A percentile compares a stretch with the other conserved stretches of the same genome.
These are phyloP conservation scores for Pseudonitzschia multiseries DNA, from an alignment of 108 stramenopile genomes.

Conservation along the genomic window DNA sequence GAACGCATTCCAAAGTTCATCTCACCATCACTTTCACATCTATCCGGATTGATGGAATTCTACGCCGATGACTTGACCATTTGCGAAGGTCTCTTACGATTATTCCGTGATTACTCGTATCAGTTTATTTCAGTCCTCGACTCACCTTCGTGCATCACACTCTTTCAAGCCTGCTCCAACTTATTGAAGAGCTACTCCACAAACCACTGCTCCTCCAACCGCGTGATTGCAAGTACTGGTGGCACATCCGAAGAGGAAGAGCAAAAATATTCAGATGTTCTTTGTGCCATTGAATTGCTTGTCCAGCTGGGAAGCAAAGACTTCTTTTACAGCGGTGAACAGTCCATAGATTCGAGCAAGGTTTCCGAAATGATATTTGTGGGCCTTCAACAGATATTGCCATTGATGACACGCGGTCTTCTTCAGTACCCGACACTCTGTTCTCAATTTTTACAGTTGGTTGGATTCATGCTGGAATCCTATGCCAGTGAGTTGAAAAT, in stretches of 20 bases:
- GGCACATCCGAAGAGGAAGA: constrained; percentile 59
- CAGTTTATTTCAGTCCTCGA: constrained; percentile 73
- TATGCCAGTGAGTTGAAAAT: constrained; percentile 76
- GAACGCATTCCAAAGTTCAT: constrained; percentile 79
- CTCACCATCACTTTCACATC: constrained; percentile 63
- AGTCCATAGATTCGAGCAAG: constrained; percentile 58
- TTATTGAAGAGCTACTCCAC: constrained; percentile 71
- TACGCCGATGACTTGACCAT: constrained; percentile 79
- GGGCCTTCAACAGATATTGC: constrained; percentile 83
- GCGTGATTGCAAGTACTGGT: constrained; percentile 39
- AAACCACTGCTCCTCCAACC: constrained; percentile 50
- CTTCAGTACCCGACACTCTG: constrained; percentile 80
- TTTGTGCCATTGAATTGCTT: constrained; percentile 81
- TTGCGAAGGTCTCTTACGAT: constrained; percentile 62
- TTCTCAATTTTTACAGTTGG: constrained; percentile 73
- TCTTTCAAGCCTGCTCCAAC: constrained; percentile 71
- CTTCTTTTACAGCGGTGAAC: constrained; percentile 58
- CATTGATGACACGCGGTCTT: constrained; percentile 83
- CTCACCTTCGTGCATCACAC: constrained; percentile 54
- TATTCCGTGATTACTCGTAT: constrained; percentile 84
- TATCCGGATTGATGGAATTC: constrained; percentile 76
- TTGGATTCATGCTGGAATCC: constrained; percentile 86
- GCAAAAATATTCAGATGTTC: constrained; percentile 80
- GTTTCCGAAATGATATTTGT: constrained; percentile 87
- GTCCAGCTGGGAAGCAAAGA: constrained; percentile 87